A percentile compares a stretch with the other conserved stretches of the same genome.
phyloP scores from a whole-genome alignment of 805 yeast species.

The Cephaloascus fragrans region DNA sequence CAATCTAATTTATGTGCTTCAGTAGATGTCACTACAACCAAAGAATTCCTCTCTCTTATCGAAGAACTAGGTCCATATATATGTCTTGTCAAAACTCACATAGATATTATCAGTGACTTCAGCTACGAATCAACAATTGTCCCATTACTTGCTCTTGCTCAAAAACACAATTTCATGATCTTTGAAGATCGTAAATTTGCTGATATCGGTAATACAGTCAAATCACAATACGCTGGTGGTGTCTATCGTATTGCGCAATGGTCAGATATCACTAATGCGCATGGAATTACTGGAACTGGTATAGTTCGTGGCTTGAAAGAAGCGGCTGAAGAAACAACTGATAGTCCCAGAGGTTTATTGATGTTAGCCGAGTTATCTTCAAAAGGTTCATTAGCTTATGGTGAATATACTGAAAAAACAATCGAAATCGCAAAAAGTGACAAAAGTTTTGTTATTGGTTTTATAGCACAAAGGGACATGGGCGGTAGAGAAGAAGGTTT shows the following conservation, averaged over 20 bases:
- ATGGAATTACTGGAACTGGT: conserved; percentile 94
- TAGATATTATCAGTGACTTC: conserved; percentile 88
- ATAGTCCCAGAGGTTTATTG: conserved; percentile 78
- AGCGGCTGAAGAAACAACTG: conserved; percentile 63
- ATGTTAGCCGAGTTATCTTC: conserved; percentile 96
- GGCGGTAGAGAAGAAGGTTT: conserved; percentile 76
- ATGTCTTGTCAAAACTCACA: conserved; percentile 88
- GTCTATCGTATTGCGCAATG: conserved; percentile 82
- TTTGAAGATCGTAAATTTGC: conserved; percentile 98
- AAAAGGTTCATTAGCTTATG: conserved; percentile 87
- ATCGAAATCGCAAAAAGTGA: conserved; percentile 85
- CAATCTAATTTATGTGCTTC: conserved; percentile 91
- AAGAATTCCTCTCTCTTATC: conserved; percentile 59
- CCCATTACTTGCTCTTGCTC: conserved; percentile 64
- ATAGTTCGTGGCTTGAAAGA: conserved; percentile 81
- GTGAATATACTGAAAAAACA: conserved; percentile 80
- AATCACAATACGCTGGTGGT: conserved; percentile 87
- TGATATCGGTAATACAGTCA: conserved; percentile 96
- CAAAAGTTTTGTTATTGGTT: conserved; percentile 88
- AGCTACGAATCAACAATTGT: conserved; percentile 66
- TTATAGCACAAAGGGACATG: conserved; percentile 88
- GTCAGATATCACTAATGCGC: conserved; percentile 97
- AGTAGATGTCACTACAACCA: conserved; percentile 76
- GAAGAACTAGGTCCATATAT: conserved; percentile 87
- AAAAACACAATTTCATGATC: conserved; percentile 79